Base-by-base conservation (phyloP, 148 eudicot genomes). In the Cornus suecica region DNA sequence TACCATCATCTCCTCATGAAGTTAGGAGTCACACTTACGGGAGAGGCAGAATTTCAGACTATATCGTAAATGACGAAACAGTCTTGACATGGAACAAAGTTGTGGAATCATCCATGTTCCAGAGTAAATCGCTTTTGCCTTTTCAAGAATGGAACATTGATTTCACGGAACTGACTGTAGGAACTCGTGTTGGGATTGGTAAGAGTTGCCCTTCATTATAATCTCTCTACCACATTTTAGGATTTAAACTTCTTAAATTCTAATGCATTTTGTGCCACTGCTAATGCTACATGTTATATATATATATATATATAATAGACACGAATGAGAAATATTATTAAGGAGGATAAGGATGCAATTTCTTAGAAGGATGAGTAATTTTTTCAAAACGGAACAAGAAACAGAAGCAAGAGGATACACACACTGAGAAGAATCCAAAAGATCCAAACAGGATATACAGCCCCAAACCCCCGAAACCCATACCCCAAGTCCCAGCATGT, bases 161-260 rank as follows among this genome's bases (percentile, higher is more conserved):
- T 78, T 96, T 83, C 82, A 86, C 93, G 56, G 99, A 96, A 72
- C 75, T 96, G 70, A 91, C 94, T 31, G 94, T 93, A 63, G 97
- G 99, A 71, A 93, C 98, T 78, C 99, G 99, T 80, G 98, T 96
- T 74, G 99, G 99, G 61, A 96, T 96, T 67, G 99, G 99, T 96
- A 84, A 87, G 87, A 67, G 8, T 52, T 73, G 28, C 30, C 70
- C 34, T 62, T 54, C 65, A 26, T 24, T 4, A 14, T 74, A 4
- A 23, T 71, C 27, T 16, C 27, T 16, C 26, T 45, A 7, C 20
- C 31, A 31, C 32, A 27, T 29, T 20, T 74, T 42, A 42, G 45
- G 27, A 42, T 26, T 13, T 30, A 23, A 63, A 45, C 30, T 56
- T 48, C 25, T 56, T 41, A 34, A 41, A 9, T 28, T 63, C 13